Conservation (phyloP, 2,329 filamentous ascomycete genomes). For the Pseudonectria buxi region DNA sequence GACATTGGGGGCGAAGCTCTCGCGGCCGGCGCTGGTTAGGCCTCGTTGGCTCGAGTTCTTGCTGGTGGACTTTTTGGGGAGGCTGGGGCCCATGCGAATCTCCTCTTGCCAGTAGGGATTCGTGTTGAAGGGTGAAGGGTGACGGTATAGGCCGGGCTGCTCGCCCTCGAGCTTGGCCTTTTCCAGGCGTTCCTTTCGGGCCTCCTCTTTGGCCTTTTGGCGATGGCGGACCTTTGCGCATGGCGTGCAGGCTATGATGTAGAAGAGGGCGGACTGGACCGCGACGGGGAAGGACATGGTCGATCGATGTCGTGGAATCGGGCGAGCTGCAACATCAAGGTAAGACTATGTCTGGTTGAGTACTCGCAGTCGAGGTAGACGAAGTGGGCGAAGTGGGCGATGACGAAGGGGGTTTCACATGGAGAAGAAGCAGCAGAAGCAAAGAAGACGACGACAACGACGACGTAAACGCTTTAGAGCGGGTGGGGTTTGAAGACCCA, state of each 20-base stretch:
- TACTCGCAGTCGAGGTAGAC: no score
- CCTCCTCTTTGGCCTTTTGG: conserved; percentile 63
- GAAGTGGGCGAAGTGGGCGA: no score
- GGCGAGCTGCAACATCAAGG: conserved; percentile 15
- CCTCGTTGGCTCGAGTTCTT: conserved; percentile 55
- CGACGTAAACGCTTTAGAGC: no score
- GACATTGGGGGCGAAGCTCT: conserved; percentile 42
- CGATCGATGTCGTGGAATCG: conserved; percentile 13
- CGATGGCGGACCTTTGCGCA: conserved; percentile 66
- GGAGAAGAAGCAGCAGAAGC: no score
- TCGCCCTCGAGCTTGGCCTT: conserved; percentile 59
- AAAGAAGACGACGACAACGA: no score
- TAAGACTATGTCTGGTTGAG: neutral
- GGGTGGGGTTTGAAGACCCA: no score
- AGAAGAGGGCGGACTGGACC: conserved; percentile 72
- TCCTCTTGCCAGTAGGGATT: conserved; percentile 88
- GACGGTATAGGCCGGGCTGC: conserved; percentile 67
- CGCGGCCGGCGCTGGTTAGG: conserved; percentile 50
- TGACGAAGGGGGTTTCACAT: no score
- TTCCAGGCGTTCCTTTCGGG: conserved; percentile 59
- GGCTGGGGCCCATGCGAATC: conserved; percentile 71
- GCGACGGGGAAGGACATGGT: conserved; percentile 47
- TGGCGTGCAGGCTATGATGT: conserved; percentile 69
- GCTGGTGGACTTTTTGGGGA: conserved; percentile 55
- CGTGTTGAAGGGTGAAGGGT: conserved; percentile 76